These are phyloP conservation scores for Amylostereum chailletii DNA, from an alignment of 1,284 basidiomycete genomes.

Conservation along the genomic window DNA sequence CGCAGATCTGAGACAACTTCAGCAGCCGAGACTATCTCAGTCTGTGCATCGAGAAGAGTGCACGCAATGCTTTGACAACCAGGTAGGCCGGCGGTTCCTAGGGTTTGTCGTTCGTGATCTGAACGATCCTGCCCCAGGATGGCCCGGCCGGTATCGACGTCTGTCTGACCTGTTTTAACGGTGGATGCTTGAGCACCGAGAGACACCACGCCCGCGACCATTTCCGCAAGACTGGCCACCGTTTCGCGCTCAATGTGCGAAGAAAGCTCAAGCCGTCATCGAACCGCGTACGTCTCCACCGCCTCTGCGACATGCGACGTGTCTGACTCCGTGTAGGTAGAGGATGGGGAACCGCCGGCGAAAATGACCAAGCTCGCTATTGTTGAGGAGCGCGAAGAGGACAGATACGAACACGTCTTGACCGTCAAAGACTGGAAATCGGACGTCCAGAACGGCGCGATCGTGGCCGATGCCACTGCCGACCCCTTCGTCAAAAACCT, in stretches of 20 bases:
- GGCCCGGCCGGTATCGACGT: constrained; percentile 75
- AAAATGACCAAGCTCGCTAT: constrained; percentile 90
- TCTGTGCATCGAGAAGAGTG: constrained; percentile 83
- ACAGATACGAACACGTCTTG: constrained; percentile 73
- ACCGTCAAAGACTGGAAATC: constrained; percentile 75
- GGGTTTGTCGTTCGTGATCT: not conserved
- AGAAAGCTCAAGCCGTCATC: constrained; percentile 60
- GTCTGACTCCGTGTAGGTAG: constrained; percentile 25
- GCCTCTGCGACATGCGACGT: not conserved
- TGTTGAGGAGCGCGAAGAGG: constrained; percentile 76
- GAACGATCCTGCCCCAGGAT: constrained; percentile 40
- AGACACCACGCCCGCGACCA: constrained; percentile 72
- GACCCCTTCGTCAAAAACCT: constrained; percentile 47
- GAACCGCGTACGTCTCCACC: constrained; percentile 48
- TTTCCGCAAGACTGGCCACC: constrained; percentile 63
- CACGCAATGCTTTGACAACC: constrained; percentile 93
- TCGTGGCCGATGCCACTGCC: constrained; percentile 29
- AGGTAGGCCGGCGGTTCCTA: constrained; percentile 39
- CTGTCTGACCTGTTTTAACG: constrained; percentile 91
- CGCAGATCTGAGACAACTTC: constrained; percentile 28
- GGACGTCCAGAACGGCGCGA: constrained; percentile 42
- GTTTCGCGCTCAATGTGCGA: constrained; percentile 77
- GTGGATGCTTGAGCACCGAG: constrained; percentile 63
- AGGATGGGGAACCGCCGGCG: constrained; percentile 72
- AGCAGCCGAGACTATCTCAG: constrained; percentile 34